Conservation (phyloP, 768 basidiomycete genomes). For the Pleurotus sapidus region DNA sequence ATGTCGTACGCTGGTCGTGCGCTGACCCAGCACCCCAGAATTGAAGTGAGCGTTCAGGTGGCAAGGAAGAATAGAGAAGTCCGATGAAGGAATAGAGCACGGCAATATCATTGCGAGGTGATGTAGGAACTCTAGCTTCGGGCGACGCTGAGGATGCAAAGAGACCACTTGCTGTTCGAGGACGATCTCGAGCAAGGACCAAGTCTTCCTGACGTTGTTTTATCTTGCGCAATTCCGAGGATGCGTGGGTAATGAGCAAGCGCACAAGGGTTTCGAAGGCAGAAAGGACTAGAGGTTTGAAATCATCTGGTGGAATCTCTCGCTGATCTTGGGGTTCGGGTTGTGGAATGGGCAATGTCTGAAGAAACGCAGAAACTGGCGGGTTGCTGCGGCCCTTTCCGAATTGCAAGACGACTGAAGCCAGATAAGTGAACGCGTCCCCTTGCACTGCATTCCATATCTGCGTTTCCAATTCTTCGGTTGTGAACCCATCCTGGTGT, state of each 20-base stretch:
- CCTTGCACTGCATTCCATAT: conserved; percentile 84
- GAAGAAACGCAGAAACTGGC: conserved; percentile 32
- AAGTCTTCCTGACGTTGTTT: conserved; percentile 89
- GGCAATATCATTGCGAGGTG: conserved; percentile 81
- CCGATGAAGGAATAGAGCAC: conserved; percentile 83
- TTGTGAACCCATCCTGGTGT: conserved; percentile 60
- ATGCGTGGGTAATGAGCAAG: conserved; percentile 70
- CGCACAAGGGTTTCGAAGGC: conserved; percentile 72
- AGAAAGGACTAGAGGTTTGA: conserved; percentile 53
- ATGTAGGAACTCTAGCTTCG: conserved; percentile 35
- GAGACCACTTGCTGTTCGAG: conserved; percentile 46
- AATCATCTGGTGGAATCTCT: conserved; percentile 44
- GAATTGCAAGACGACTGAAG: conserved; percentile 54
- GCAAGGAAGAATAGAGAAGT: conserved; percentile 70
- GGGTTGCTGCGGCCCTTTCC: conserved; percentile 38
- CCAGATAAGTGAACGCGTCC: conserved; percentile 75
- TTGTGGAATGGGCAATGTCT: conserved; percentile 25
- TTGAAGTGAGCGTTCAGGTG: conserved; percentile 74
- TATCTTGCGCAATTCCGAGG: conserved; percentile 80
- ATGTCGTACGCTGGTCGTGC: conserved; percentile 40
- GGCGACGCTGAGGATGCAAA: conserved; percentile 38
- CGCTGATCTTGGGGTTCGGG: conserved; percentile 44
- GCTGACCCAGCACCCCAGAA: conserved; percentile 76
- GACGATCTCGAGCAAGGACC: conserved; percentile 64
- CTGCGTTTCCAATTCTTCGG: conserved; percentile 78